Evolutionary conservation across 2,329 filamentous ascomycete genomes (phyloP).

Genomic region (Verticillium nonalfalfae): DNA sequence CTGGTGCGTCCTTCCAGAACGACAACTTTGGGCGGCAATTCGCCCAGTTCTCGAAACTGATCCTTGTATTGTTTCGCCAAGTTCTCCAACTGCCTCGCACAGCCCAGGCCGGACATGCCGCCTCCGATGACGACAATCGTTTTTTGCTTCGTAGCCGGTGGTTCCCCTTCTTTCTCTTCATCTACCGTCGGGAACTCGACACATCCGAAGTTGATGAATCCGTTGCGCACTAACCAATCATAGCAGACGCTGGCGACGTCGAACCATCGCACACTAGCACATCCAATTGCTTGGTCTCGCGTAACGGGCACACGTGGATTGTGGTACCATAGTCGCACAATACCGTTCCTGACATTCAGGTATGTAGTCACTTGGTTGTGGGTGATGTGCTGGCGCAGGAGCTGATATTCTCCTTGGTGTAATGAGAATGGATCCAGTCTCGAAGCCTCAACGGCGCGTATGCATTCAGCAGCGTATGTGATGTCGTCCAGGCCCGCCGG

Average conservation of each 20-base stretch:
- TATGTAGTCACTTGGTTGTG: conserved; percentile 90
- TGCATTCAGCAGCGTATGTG: conserved; percentile 87
- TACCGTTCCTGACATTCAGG: conserved; percentile 91
- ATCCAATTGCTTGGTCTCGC: conserved; percentile 81
- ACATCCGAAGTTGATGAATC: conserved; percentile 97
- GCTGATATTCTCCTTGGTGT: conserved; percentile 74
- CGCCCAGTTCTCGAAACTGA: conserved; percentile 56
- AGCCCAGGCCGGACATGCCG: conserved; percentile 88
- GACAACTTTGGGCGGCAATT: conserved; percentile 67
- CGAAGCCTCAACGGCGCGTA: conserved; percentile 82
- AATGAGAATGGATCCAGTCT: conserved; percentile 84
- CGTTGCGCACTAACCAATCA: conserved; percentile 83
- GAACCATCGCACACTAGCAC: conserved; percentile 77
- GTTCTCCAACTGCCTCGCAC: conserved; percentile 85
- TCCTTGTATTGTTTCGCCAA: conserved; percentile 75
- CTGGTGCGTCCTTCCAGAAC: conserved; percentile 82
- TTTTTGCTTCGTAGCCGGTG: conserved; percentile 41
- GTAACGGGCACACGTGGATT: conserved; percentile 80
- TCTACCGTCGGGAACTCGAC: conserved; percentile 54
- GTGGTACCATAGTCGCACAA: conserved; percentile 81
- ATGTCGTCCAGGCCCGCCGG: conserved; percentile 64
- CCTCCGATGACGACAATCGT: conserved; percentile 85
- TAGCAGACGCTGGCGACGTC: conserved; percentile 82
- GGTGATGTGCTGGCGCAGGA: conserved; percentile 77
- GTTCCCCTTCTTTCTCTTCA: not conserved